Conservation (phyloP, 306 rosid species). For the Cucurbita pepo region DNA sequence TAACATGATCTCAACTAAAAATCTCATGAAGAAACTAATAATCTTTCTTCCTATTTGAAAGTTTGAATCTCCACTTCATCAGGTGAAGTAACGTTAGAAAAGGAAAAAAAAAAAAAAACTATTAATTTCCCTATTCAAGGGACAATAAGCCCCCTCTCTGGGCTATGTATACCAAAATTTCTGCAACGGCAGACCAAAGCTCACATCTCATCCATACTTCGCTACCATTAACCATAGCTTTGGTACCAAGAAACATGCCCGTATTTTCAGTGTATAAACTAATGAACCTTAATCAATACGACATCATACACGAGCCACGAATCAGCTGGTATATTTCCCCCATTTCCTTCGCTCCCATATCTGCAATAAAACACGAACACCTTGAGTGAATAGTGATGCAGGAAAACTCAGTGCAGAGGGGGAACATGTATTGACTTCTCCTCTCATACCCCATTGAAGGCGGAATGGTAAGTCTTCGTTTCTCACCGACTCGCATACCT, state of each 20-base stretch:
- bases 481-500: conserved; percentile 80
- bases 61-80: too few species aligned
- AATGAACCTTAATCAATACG: conserved; percentile 53
- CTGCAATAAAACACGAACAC: conserved; percentile 26
- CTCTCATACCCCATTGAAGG: conserved; percentile 55
- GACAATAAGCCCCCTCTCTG: not conserved
- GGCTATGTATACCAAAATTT: not conserved
- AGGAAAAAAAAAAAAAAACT: too few species aligned
- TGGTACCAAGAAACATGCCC: not conserved
- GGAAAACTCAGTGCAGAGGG: not conserved
- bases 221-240: not conserved
- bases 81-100: too few species aligned
- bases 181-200: not conserved
- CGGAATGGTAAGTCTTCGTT: conserved; percentile 67
- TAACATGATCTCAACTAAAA: too few species aligned
- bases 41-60: too few species aligned
- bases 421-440: not conserved
- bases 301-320: conserved; percentile 70
- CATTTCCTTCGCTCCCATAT: conserved; percentile 25
- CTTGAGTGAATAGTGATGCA: conserved; percentile 4
- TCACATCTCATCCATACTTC: not conserved
- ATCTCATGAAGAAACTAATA: too few species aligned
- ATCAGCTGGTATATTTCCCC: conserved; percentile 38
- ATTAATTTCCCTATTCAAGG: too few species aligned
- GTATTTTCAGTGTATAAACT: conserved; percentile 9